Evolutionary conservation across 495 filamentous ascomycete genomes (phyloP).

Genomic region (Wilcoxina mikolae): DNA sequence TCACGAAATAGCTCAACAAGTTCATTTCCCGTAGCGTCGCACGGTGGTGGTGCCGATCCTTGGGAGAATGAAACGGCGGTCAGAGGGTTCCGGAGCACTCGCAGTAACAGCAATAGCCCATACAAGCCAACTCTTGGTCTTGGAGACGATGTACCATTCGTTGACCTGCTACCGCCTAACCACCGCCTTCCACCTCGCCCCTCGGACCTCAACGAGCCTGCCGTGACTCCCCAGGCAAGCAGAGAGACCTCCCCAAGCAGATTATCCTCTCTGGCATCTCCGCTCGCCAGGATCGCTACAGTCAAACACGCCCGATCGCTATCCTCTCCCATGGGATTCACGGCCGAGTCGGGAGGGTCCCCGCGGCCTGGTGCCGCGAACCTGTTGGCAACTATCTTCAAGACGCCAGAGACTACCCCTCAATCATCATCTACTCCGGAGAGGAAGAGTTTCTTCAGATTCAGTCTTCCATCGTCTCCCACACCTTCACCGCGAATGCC

Average conservation of each 20-base stretch:
- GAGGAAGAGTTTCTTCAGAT: constrained; percentile 2
- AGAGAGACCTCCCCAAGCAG: constrained; percentile 11
- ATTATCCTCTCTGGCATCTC: constrained; percentile 7
- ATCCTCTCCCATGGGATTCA: constrained; percentile 23
- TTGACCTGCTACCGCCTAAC: neutral
- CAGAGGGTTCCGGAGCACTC: neutral
- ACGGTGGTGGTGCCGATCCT: constrained; percentile 1
- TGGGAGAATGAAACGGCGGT: neutral
- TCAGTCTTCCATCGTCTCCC: constrained; percentile 5
- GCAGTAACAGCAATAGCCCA: neutral
- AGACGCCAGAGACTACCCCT: neutral
- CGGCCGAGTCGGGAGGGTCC: constrained; percentile 8
- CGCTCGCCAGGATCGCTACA: constrained; percentile 13
- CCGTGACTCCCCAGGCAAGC: neutral
- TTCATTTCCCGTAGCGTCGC: constrained; percentile 5
- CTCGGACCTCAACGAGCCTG: neutral
- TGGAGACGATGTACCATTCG: neutral
- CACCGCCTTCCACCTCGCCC: constrained; percentile 1
- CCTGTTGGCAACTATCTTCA: neutral
- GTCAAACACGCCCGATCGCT: constrained; percentile 17
- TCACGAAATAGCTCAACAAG: no score
- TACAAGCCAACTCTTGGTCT: neutral
- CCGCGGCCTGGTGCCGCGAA: neutral
- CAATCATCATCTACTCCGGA: neutral
- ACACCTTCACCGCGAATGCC: constrained; percentile 4